Evolutionary conservation across 106 monocot genomes (phyloP).

Genomic region (Alisma plantagoaquatica): DNA sequence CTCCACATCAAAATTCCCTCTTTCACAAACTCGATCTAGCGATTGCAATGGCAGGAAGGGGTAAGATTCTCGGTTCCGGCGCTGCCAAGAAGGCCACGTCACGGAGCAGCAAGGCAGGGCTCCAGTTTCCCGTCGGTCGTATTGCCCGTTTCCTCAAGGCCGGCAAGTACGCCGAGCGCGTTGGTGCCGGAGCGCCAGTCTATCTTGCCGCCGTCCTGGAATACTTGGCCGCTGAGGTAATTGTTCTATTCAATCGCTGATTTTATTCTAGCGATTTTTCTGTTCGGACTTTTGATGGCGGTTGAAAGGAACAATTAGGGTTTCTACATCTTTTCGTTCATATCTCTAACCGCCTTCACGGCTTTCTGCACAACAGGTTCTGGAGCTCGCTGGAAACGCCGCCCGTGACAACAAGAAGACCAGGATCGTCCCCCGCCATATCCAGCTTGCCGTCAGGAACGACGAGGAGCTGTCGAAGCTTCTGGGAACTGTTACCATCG

Average conservation of each 20-base stretch:
- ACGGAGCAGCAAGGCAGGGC: constrained; percentile 17
- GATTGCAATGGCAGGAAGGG: constrained; percentile 2
- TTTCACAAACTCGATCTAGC: neutral
- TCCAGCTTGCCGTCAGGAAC: too few relatives aligned
- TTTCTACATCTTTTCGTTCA: too few relatives aligned
- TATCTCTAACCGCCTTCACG: too few relatives aligned
- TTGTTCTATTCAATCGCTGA: neutral
- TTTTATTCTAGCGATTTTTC: too few relatives aligned
- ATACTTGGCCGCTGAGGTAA: constrained; percentile 67
- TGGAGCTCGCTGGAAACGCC: neutral
- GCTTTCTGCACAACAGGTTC: too few relatives aligned
- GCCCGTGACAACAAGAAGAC: too few relatives aligned
- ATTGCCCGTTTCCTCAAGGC: constrained; percentile 35
- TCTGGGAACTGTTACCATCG: too few relatives aligned
- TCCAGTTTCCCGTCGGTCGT: constrained; percentile 36
- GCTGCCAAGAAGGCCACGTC: constrained; percentile 6
- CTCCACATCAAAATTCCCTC: neutral
- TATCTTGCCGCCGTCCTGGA: constrained; percentile 79
- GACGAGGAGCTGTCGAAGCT: too few relatives aligned
- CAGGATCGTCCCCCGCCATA: too few relatives aligned
- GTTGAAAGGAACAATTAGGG: too few relatives aligned
- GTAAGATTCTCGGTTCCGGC: neutral
- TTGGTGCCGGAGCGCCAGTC: constrained; percentile 56
- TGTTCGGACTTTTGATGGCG: too few relatives aligned
- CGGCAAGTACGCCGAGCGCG: constrained; percentile 41